phyloP scores from a whole-genome alignment of 345 rosid genomes.

The Hibiscus mutabilis region DNA sequence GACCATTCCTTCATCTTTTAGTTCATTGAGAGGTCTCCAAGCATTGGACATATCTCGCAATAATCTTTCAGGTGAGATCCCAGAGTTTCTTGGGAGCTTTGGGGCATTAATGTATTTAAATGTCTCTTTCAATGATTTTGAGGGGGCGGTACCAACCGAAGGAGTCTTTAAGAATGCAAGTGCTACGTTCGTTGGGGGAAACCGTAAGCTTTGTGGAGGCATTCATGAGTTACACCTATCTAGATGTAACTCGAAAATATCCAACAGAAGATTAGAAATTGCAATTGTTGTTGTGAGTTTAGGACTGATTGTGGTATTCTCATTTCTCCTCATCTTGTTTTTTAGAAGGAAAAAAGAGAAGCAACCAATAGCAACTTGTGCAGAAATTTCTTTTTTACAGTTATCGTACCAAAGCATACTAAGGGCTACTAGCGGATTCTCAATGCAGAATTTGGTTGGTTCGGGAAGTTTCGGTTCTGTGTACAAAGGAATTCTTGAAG shows the following conservation, averaged over 20 bases:
- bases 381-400: neutral
- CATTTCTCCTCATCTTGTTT: neutral
- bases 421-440: conserved; percentile 21
- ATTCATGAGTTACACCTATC: neutral
- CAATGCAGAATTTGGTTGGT: conserved; percentile 17
- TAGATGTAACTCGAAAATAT: neutral
- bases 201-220: conserved; percentile 33
- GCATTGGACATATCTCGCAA: no score
- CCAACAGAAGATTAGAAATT: neutral
- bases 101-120: conserved; percentile 6
- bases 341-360: neutral
- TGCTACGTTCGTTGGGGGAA: conserved; percentile 24
- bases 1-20: conserved; percentile 23
- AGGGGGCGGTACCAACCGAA: conserved; percentile 28
- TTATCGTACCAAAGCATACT: neutral
- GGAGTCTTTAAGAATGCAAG: conserved; percentile 31
- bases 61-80: no score
- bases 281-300: neutral
- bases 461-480: conserved; percentile 20
- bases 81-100: no score
- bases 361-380: neutral
- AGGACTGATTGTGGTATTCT: neutral
- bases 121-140: conserved; percentile 33
- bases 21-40: no score
- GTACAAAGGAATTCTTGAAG: conserved; percentile 11